Evolutionary conservation across 495 filamentous ascomycete genomes (phyloP).

Genomic region (Penicillium nucicola): DNA sequence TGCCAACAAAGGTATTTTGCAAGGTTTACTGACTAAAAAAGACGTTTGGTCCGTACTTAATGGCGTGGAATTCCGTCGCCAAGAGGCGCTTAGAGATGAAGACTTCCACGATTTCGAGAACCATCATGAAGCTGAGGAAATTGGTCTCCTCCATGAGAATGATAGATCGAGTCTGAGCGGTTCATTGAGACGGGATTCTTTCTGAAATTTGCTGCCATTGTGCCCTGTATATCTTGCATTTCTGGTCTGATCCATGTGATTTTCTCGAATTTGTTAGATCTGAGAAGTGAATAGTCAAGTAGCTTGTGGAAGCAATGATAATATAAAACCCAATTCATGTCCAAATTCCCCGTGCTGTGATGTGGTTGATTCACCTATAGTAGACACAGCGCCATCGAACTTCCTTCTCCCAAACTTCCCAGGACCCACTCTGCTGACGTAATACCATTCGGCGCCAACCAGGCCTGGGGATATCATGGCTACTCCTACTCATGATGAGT

Average conservation of each 20-base stretch:
- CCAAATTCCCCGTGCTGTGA: no score
- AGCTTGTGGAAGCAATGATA: no score
- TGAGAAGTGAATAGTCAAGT: no score
- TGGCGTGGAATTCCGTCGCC: slow-evolving; percentile 62
- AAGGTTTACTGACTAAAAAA: slow-evolving; percentile 93
- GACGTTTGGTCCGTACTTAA: slow-evolving; percentile 95
- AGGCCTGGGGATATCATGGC: no score
- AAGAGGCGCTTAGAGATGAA: slow-evolving; percentile 30
- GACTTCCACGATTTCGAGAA: slow-evolving; percentile 42
- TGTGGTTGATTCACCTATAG: no score
- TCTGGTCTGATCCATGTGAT: background rate
- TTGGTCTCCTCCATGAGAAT: slow-evolving; percentile 48
- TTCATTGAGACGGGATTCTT: slow-evolving; percentile 34
- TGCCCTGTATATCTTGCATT: slow-evolving; percentile 5
- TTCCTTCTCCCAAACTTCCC: no score
- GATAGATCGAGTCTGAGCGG: slow-evolving; percentile 37
- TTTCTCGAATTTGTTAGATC: slow-evolving; percentile 1
- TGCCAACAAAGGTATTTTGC: slow-evolving; percentile 71
- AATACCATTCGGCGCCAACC: background rate
- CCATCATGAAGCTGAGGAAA: slow-evolving; percentile 42
- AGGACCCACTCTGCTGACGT: no score
- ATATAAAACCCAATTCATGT: no score
- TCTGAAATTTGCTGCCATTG: slow-evolving; percentile 18
- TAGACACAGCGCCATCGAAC: no score
- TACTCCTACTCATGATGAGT: no score